Base-by-base conservation (phyloP, 2,329 filamentous ascomycete species). In the Onygenales sp. region DNA sequence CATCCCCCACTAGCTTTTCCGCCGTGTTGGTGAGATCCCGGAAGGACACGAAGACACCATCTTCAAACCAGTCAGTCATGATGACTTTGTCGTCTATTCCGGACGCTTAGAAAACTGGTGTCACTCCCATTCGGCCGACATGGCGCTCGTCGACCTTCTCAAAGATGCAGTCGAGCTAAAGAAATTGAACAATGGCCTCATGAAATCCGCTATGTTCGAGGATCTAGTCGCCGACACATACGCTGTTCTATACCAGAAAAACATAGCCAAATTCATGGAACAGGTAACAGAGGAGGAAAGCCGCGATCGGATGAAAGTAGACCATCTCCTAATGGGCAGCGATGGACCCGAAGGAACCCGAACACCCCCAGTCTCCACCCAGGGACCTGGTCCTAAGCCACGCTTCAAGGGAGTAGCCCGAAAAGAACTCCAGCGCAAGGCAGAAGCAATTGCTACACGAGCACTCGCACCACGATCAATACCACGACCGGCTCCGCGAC, bases 211-310 rank as follows among this genome's bases (percentile, higher is more conserved):
- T 0, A 78, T 85, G 8, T 92, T 97, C 44, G 93, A 98, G 63
- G 93, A 98, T 64, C 78, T 97, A n/a, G 87, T 96, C 59, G 87
- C 85, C 21, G 93, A 98, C 69, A 84, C 87, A 48, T 98, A 95
- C 68, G 86, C 88, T 1, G 78, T 83, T 10, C 54, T 72, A 8
- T 73, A 72, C 54, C 64, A 72, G 42, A 58, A 67, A 46, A 71
- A 69, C 44, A 61, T 68, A 57, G 67, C 66, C 47, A 67, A 67
- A 43, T 66, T 71, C 17, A 58, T 71, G 31, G 66, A 72, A 52
- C 68, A 70, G 56, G 65, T 62, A 48, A 69, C 67, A 27, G 72
- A 74, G 50, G 73, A 75, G 53, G 73, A 75, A 53, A 73, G 69
- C 50, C 72, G 71, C 45, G 72, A 74, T 44, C 72, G 71, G 47